Base-by-base conservation (phyloP, 2,329 filamentous ascomycete species). In the Talaromyces rugulosus region DNA sequence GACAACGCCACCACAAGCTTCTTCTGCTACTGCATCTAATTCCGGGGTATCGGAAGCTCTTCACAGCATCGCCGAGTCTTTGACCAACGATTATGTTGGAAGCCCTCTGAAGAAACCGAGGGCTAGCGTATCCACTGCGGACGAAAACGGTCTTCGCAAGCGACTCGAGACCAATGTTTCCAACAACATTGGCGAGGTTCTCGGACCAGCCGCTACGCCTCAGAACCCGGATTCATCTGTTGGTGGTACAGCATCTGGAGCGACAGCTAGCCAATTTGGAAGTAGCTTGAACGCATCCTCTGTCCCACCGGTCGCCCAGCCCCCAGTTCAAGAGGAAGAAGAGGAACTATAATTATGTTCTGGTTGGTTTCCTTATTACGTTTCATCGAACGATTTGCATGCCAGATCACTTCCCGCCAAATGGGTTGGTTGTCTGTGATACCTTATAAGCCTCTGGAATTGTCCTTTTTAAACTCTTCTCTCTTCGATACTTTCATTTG, bases 51-150 rank as follows among this genome's bases (percentile, higher is more conserved):
- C 59, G 16, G 60, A 67, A 23, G 71, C 72, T 23, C 61, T 67
- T 5, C 58, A 65, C 14, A 70, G 68, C 42, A 59, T 68, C n/a
- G 58, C 65, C 12, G 60, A 59, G 16, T 68, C 71, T 56, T 56
- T 69, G 3, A 74, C 74, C 52, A 72, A 71, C 36, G 73, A 72
- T 28, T 77, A 77, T 56, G 65, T 80, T 3, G 79, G 78, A 7
- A 81, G 79, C 64, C 79, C 79, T 0, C 65, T 81, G 66, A 81
- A 81, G 66, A 79, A 80, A 67, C 77, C 80, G 57, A 72, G 78
- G 36, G 76, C 78, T 2, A 80, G 78, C 61, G 75, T 80, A 23
- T 79, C 78, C 11, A 73, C 74, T 31, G 72, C 76, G 14, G 77
- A 80, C 55, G 74, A 77, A 56, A 72, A 75, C 47, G 70, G 74